Conservation (phyloP, 257 asterid species). For the Leonotis leonurus region DNA sequence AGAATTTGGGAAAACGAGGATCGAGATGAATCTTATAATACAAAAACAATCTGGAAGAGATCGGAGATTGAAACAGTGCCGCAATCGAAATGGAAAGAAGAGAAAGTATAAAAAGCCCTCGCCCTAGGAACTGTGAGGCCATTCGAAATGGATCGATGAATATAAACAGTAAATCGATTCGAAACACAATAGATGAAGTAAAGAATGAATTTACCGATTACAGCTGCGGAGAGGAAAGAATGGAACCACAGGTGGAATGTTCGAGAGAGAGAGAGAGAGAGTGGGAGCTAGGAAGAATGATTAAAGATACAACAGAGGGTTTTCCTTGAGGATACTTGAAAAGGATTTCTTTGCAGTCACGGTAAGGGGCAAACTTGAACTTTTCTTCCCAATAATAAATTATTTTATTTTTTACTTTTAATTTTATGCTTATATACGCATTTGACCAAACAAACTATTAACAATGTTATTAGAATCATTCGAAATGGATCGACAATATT, state of each 20-base stretch:
- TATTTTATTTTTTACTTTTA: no score
- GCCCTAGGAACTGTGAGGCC: conserved; percentile 10
- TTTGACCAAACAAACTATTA: no score
- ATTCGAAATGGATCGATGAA: conserved; percentile 23
- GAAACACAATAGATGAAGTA: conserved; percentile 19
- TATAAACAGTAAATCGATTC: conserved; percentile 23
- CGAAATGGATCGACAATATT: no score
- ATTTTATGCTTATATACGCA: no score
- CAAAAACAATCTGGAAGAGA: conserved; percentile 21
- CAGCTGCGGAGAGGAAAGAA: conserved; percentile 41
- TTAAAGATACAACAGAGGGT: conserved; percentile 17
- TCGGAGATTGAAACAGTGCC: conserved; percentile 13
- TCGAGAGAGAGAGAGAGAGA: background rate
- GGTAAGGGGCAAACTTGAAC: background rate
- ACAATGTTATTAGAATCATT: no score
- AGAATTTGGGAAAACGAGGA: conserved; percentile 8
- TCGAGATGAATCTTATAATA: conserved; percentile 9
- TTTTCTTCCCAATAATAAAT: background rate
- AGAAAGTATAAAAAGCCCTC: conserved; percentile 14
- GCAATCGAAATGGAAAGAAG: conserved; percentile 5
- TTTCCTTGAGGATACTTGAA: conserved; percentile 13
- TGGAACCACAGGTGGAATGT: conserved; percentile 24
- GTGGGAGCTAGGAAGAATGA: background rate
- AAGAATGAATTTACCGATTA: conserved; percentile 32
- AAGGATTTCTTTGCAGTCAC: background rate